Base-by-base conservation (phyloP, 192 early-diverging fungal genomes). In the Kickxella alabastrina region DNA sequence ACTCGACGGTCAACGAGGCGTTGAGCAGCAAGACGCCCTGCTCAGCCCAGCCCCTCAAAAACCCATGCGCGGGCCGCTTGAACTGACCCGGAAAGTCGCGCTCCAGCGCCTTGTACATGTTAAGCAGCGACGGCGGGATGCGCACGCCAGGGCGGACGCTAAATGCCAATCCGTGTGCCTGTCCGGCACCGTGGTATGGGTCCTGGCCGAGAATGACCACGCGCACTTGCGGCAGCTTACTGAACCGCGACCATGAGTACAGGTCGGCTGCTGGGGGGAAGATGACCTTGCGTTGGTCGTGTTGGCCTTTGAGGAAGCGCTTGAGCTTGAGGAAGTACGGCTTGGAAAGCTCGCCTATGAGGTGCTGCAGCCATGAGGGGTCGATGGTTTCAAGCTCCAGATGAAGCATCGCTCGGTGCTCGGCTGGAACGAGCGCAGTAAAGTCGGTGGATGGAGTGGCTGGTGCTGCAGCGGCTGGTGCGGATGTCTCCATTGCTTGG, bases 151-250 rank as follows among this genome's bases (percentile, higher is more conserved):
- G 83, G 28, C 76, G 62, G 32, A 98, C 95, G 54, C 90, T 93
- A 60, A 98, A 96, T 60, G 88, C 91, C 26, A 96, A 75, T 2
- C 92, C 94, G 53, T 94, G 92, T 4, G 94, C 92, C 64, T 93
- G 91, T 38, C 75, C 75, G 0, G 80, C 74, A 0, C 83, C 84
- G 67, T 86, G 92, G 83, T 79, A 77, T 27, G 58, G 76, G 83
- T 89, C 91, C 83, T 98, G 95, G 5, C 95, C 95, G 42, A 98
- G 53, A 36, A 98, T 93, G 18, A 98, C 93, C 19, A 96, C 89
- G 29, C 80, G 79, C 22, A 97, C 85, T 2, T 71, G 55, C 7
- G 62, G 57, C 4, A 87, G 73, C 18, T 87, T 85, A 45, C 77
- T 71, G 49, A 80, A 92, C 34, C 85, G 83, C 6, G 87, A 85